Conservation (phyloP, 2,329 filamentous ascomycete species). For the Fusarium guadeloupense region DNA sequence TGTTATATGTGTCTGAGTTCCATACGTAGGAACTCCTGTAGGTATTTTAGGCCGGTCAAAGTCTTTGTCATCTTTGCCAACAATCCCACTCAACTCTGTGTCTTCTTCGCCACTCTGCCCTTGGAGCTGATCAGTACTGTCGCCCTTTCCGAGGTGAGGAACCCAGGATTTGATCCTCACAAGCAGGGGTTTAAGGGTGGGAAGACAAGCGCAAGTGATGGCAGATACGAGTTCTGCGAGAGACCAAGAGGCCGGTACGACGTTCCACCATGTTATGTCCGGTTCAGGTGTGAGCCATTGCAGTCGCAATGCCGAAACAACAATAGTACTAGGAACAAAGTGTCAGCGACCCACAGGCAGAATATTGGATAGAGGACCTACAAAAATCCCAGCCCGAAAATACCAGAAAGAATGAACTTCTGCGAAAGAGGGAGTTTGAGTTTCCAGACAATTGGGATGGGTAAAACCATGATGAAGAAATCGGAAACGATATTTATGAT, state of each 20-base stretch:
- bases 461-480: slow-evolving; percentile 21
- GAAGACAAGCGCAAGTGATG: slow-evolving; percentile 34
- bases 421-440: slow-evolving; percentile 11
- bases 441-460: slow-evolving; percentile 27
- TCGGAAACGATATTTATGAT: slow-evolving; percentile 27
- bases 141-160: background rate
- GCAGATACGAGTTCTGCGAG: slow-evolving; percentile 31
- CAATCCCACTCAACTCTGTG: background rate
- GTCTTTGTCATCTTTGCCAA: background rate
- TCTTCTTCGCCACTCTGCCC: fast-evolving
- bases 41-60: background rate
- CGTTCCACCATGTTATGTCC: slow-evolving; percentile 35
- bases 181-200: slow-evolving; percentile 18
- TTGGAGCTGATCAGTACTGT: slow-evolving; percentile 1
- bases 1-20: slow-evolving; percentile 11
- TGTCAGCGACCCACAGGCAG: fast-evolving
- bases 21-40: background rate
- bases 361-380: background rate
- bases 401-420: slow-evolving; percentile 14
- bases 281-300: slow-evolving; percentile 21
- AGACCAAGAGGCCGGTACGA: slow-evolving; percentile 25
- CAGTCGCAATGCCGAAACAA: slow-evolving; percentile 21
- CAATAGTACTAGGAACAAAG: slow-evolving; percentile 1
- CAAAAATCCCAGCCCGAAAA: slow-evolving; percentile 32
- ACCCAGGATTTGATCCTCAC: background rate